phyloP scores from a whole-genome alignment of 768 basidiomycete genomes.

The Auricularia heimuer region DNA sequence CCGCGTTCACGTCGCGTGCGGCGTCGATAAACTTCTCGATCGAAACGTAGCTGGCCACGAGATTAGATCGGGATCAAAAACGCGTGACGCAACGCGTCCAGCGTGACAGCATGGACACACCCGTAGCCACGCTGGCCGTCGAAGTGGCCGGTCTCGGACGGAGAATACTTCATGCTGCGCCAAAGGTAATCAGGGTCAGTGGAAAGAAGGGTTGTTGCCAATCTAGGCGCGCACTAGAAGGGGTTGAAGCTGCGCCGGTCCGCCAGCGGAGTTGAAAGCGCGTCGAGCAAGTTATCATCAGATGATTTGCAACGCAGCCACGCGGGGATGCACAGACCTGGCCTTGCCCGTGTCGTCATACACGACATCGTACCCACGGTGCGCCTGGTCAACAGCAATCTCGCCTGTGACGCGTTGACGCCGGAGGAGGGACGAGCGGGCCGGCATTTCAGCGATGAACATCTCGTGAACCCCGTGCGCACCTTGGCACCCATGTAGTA shows the following conservation, averaged over 20 bases:
- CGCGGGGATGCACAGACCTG: neutral
- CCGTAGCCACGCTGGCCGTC: conserved; percentile 93
- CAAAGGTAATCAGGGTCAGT: conserved; percentile 5
- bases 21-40: conserved; percentile 90
- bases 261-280: neutral
- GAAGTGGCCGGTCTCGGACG: conserved; percentile 84
- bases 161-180: conserved; percentile 85
- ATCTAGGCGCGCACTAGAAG: conserved; percentile 58
- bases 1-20: conserved; percentile 67
- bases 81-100: neutral
- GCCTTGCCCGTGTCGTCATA: conserved; percentile 73
- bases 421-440: conserved; percentile 2
- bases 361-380: conserved; percentile 86
- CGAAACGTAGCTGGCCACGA: conserved; percentile 43
- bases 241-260: conserved; percentile 52
- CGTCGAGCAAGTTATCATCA: neutral
- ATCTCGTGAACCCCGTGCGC: conserved; percentile 4
- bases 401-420: conserved; percentile 45
- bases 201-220: neutral
- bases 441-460: conserved; percentile 8
- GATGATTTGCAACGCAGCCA: neutral
- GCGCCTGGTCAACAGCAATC: conserved; percentile 86
- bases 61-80: neutral
- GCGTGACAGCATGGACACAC: conserved; percentile 14
- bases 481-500: conserved; percentile 94